Base-by-base conservation (phyloP, 768 basidiomycete genomes). In the Suillus spraguei region DNA sequence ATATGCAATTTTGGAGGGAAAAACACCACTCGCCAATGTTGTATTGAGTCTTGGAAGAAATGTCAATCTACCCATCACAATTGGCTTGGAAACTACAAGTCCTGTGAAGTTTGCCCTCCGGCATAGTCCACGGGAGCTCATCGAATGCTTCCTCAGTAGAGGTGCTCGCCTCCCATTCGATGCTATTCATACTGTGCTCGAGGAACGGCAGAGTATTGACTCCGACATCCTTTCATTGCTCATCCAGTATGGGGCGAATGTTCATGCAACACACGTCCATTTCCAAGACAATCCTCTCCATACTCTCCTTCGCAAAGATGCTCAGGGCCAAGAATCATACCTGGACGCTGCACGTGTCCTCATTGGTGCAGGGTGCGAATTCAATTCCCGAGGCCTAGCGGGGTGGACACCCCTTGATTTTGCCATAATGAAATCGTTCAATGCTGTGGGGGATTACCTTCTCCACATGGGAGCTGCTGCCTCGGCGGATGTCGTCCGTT, bases 291-390 rank as follows among this genome's bases (percentile, higher is more conserved):
- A 2, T 33, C 52, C 52, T 33, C 50, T 52, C 28, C 50, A 52
- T 32, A 52, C 50, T 20, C 50, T 52, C 50, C 20, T 52, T 33
- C 50, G 32, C 10, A 52, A 17, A 33, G 17, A 10, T 52, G 10
- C 17, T 20, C 32, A 20, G 17, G 20, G 28, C 1, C 28, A 44
- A 24, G 42, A 28, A n/a, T 2, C 11, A 1, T 60, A 44, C 59
- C 28, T 68, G 38, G 64, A 60, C 5, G 33, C 65, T 38, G 16
- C 32, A 2, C 60, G 60, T 38, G 4, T 54, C 5, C 60, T 69
- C 3, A n/a, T 65, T 2, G 59, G 8, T 1, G 60, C 35, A 35
- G 69, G 66, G 1, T 65, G 69, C 7, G 44, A 68, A 11, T 62
- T 60, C 5, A 32, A 64, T 24, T 0, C 16, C 2, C 4, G 5